These are phyloP conservation scores for Raffaelea albimanens DNA, from an alignment of 2,329 filamentous ascomycete species.

Conservation along the genomic window DNA sequence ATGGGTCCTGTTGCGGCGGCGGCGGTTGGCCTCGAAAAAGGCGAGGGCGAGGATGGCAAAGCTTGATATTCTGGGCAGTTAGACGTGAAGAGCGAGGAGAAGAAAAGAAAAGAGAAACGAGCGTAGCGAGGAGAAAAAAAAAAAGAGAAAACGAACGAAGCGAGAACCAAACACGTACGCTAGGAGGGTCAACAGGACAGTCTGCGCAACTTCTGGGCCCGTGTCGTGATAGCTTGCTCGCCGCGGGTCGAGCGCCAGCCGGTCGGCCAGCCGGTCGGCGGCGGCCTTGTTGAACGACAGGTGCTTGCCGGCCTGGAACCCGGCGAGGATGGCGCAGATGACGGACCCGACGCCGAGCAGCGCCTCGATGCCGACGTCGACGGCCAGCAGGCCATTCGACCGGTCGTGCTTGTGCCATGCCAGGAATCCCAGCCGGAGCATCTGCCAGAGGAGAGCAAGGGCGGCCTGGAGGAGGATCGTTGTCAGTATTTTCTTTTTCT, in stretches of 20 bases:
- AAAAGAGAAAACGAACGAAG: too few species aligned
- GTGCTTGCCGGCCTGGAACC: conserved; percentile 12
- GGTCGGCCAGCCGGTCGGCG: too few species aligned
- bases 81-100: background rate
- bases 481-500: too few species aligned
- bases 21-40: conserved; percentile 1
- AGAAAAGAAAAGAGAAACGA: background rate
- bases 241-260: too few species aligned
- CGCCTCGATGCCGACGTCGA: conserved; percentile 4
- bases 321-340: conserved; percentile 11
- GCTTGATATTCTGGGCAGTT: conserved; percentile 1
- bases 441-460: conserved; percentile 8
- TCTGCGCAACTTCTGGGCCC: conserved; percentile 3
- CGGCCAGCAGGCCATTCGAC: background rate
- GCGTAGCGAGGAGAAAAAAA: too few species aligned
- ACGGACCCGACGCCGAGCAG: conserved; percentile 6
- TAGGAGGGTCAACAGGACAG: conserved; percentile 4
- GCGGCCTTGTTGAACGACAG: conserved; percentile 5
- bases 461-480: conserved; percentile 4
- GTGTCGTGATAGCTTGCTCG: conserved; percentile 7
- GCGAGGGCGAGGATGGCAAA: conserved; percentile 6
- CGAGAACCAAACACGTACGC: background rate
- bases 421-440: conserved; percentile 1
- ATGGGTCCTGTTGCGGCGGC: background rate
- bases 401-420: background rate